A percentile compares a stretch with the other conserved stretches of the same genome.
These are phyloP conservation scores for Suillus tomentosus DNA, from an alignment of 768 basidiomycete genomes.

Conservation along the genomic window DNA sequence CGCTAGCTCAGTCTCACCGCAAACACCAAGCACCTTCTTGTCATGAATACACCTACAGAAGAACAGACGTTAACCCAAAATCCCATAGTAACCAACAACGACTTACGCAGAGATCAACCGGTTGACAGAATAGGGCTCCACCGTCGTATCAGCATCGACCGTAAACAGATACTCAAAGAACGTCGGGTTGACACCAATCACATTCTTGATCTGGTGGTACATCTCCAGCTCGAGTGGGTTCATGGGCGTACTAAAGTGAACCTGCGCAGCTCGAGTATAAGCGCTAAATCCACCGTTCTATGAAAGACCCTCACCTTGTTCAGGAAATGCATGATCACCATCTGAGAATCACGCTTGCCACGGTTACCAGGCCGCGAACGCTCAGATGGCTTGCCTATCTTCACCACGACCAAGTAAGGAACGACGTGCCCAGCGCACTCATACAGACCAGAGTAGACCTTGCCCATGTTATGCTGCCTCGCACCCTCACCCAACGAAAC, in stretches of 20 bases:
- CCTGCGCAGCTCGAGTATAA: constrained; percentile 45
- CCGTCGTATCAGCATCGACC: constrained; percentile 94
- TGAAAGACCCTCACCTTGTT: constrained; percentile 68
- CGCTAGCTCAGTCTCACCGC: constrained; percentile 91
- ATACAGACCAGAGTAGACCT: constrained; percentile 94
- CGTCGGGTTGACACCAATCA: constrained; percentile 97
- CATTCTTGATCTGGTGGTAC: constrained; percentile 99
- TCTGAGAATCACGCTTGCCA: constrained; percentile 98
- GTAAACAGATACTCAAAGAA: constrained; percentile 97
- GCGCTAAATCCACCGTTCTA: background rate
- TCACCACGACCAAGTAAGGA: constrained; percentile 89
- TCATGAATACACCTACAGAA: constrained; percentile 89
- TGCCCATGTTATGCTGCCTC: constrained; percentile 98
- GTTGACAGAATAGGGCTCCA: constrained; percentile 85
- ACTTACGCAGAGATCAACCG: constrained; percentile 91
- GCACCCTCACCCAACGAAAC: constrained; percentile 91
- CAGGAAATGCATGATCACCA: constrained; percentile 95
- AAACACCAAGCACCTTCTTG: constrained; percentile 90
- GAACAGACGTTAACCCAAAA: background rate
- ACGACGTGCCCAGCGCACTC: constrained; percentile 95
- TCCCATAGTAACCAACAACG: constrained; percentile 1
- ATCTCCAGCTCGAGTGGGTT: constrained; percentile 96
- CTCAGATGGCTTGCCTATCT: constrained; percentile 95
- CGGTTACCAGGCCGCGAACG: constrained; percentile 92
- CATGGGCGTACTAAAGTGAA: constrained; percentile 97